Evolutionary conservation across 2,329 filamentous ascomycete species (phyloP).

Genomic region (Stachybotrys elegans): DNA sequence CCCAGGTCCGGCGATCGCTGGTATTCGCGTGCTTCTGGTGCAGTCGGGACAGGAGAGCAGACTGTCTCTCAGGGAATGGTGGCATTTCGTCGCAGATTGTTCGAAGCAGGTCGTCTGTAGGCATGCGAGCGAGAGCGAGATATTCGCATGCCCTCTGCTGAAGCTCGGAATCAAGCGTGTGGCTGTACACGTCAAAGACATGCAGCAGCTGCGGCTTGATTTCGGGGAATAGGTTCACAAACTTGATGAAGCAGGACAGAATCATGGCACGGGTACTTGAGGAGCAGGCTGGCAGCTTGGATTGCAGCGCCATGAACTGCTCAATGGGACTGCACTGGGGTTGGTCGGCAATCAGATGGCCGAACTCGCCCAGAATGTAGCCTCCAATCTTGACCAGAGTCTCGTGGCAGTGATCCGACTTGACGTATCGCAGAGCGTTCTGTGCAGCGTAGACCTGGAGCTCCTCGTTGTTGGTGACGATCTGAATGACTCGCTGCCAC

Average conservation of each 20-base stretch:
- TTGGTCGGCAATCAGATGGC: conserved; percentile 90
- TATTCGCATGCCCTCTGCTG: conserved; percentile 98
- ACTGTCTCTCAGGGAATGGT: conserved; percentile 90
- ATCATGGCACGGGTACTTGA: conserved; percentile 90
- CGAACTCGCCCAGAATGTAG: conserved; percentile 94
- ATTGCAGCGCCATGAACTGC: conserved; percentile 88
- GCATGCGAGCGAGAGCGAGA: conserved; percentile 75
- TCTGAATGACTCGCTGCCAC: conserved; percentile 98
- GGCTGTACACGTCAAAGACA: conserved; percentile 87
- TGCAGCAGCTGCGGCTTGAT: conserved; percentile 93
- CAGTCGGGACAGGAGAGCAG: conserved; percentile 82
- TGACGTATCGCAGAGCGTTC: conserved; percentile 87
- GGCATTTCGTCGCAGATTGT: conserved; percentile 99
- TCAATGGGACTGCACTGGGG: conserved; percentile 92
- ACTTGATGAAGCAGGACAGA: conserved; percentile 93
- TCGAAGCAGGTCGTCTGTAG: conserved; percentile 84
- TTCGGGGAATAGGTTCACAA: conserved; percentile 95
- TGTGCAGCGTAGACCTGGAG: conserved; percentile 94
- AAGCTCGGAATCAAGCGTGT: conserved; percentile 89
- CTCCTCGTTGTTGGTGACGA: conserved; percentile 98
- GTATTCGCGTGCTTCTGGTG: conserved; percentile 93
- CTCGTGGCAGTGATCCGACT: conserved; percentile 90
- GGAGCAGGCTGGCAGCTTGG: conserved; percentile 84
- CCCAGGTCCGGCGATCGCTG: conserved; percentile 94
- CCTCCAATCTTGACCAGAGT: conserved; percentile 96